Conservation (phyloP, 1,284 basidiomycete species). For the Fomitopsis palustris region DNA sequence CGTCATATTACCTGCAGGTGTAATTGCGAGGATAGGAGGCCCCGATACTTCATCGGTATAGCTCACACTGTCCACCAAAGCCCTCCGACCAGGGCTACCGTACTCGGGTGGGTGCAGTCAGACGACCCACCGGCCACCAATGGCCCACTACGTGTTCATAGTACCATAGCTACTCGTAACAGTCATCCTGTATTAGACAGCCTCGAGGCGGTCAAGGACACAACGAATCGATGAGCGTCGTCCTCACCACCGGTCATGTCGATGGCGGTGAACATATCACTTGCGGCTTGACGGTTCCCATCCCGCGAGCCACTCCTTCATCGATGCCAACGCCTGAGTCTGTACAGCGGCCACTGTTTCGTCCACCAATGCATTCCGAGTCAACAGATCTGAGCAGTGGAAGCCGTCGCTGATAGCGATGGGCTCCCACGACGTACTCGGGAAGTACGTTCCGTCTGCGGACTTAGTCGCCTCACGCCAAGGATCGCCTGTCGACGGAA, state of each 20-base stretch:
- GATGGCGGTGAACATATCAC: background rate
- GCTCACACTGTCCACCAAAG: background rate
- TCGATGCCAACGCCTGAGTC: conserved; percentile 36
- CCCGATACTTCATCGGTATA: background rate
- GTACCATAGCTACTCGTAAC: background rate
- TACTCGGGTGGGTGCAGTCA: background rate
- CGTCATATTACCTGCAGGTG: background rate
- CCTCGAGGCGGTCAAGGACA: background rate
- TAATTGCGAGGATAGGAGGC: background rate
- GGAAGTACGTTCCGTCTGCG: conserved; percentile 43
- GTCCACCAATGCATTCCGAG: conserved; percentile 40
- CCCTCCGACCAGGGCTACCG: background rate
- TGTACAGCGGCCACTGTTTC: conserved; percentile 53
- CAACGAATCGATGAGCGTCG: background rate
- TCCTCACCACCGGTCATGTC: background rate
- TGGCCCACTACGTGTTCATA: background rate
- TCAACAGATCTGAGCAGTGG: conserved; percentile 61
- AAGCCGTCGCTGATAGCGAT: conserved; percentile 58
- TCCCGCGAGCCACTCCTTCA: conserved; percentile 50
- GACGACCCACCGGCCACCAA: no score
- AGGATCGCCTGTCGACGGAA: conserved; percentile 49
- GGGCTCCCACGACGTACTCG: conserved; percentile 50
- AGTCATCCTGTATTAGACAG: background rate
- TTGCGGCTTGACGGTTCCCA: conserved; percentile 24
- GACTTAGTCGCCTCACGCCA: conserved; percentile 71